These are phyloP conservation scores for Dothiorella sarmentorum DNA, from an alignment of 2,329 filamentous ascomycete genomes.

Conservation along the genomic window DNA sequence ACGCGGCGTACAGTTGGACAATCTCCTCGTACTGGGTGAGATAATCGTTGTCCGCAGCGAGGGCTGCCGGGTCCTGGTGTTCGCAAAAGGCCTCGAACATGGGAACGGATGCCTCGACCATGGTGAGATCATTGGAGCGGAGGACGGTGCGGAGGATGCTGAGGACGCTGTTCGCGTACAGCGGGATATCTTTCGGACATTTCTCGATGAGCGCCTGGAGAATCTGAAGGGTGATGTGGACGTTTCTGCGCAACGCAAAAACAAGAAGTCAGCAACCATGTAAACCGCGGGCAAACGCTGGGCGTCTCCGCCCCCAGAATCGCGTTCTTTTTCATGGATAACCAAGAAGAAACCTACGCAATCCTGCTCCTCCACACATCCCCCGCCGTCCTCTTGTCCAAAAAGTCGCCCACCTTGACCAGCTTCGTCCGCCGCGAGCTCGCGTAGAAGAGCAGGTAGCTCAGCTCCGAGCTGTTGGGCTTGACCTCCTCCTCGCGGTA, in stretches of 20 bases:
- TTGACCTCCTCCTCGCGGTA: conserved; percentile 75
- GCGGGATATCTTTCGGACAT: conserved; percentile 79
- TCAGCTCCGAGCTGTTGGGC: conserved; percentile 93
- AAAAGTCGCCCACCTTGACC: conserved; percentile 89
- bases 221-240: conserved; percentile 92
- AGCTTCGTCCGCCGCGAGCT: conserved; percentile 92
- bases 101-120: conserved; percentile 85
- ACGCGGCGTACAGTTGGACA: conserved; percentile 72
- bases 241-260: conserved; percentile 60
- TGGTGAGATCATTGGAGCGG: conserved; percentile 79
- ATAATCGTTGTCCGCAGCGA: conserved; percentile 83
- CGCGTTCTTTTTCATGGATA: no score
- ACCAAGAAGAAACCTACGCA: conserved; percentile 57
- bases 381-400: conserved; percentile 88
- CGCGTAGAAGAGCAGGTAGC: conserved; percentile 94
- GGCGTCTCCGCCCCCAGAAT: no score
- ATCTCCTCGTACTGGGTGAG: conserved; percentile 78
- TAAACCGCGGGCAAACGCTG: background rate
- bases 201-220: conserved; percentile 90
- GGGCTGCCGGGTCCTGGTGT: conserved; percentile 79
- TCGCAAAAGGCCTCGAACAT: conserved; percentile 87
- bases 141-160: conserved; percentile 81
- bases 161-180: conserved; percentile 82
- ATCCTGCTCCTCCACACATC: conserved; percentile 88
- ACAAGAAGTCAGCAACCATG: background rate